Percentiles rank a stretch among this genome's conserved stretches.
These are phyloP conservation scores for Chlamydomonas incerta DNA, from an alignment of 139 green algal genomes.

Conservation along the genomic window DNA sequence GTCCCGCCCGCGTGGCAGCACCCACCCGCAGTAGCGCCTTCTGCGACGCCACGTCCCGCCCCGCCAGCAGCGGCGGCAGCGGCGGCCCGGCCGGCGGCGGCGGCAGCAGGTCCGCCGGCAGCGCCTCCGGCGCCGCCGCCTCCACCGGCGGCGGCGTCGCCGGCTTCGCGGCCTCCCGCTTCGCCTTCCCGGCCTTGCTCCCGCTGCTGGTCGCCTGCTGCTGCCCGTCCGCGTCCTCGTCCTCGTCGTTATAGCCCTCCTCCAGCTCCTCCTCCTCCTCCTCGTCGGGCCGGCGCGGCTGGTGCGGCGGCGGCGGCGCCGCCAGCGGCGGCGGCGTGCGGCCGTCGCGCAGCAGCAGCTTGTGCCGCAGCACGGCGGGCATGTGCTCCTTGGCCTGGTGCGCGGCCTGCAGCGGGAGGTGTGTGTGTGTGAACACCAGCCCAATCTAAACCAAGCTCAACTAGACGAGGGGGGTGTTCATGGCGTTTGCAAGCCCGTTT, in stretches of 20 bases:
- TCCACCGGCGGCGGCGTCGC: not conserved
- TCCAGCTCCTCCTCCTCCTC: slow-evolving; percentile 1
- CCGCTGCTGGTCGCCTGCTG: not conserved
- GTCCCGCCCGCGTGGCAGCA: too few species aligned
- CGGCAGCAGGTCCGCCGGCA: not conserved
- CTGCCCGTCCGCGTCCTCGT: not conserved
- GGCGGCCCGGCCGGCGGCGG: slow-evolving; percentile 21
- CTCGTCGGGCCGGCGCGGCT: not conserved
- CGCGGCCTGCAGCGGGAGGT: slow-evolving; percentile 15
- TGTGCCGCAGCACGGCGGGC: slow-evolving; percentile 16
- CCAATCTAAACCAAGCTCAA: too few species aligned
- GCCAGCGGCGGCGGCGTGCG: slow-evolving; percentile 11
- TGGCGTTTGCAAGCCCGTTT: too few species aligned
- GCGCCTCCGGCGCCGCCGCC: not conserved
- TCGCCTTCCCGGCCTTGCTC: not conserved
- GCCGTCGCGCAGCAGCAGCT: slow-evolving; percentile 24
- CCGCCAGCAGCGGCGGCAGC: slow-evolving; percentile 27
- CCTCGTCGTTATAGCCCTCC: not conserved
- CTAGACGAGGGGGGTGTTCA: not conserved
- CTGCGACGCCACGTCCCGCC: not conserved
- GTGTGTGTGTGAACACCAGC: not conserved
- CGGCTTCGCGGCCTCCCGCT: not conserved
- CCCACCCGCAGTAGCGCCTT: slow-evolving; percentile 25
- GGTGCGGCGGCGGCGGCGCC: slow-evolving; percentile 7
- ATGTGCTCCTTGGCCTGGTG: not conserved